phyloP scores from a whole-genome alignment of 345 rosid genomes.

The Brassica cretica region DNA sequence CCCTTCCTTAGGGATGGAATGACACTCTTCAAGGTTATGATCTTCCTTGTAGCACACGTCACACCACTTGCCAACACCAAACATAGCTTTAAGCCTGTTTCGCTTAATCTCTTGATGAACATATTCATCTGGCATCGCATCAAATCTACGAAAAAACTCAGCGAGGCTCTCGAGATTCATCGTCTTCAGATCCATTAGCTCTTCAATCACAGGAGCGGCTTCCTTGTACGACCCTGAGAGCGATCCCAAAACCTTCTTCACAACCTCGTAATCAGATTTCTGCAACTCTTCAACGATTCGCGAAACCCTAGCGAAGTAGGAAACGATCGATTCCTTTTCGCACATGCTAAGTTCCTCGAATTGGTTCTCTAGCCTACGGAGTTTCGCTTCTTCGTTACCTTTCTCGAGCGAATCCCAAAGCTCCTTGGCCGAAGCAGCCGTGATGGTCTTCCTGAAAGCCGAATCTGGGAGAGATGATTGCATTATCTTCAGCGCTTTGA shows the following conservation, averaged over 20 bases:
- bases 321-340: constrained; percentile 8
- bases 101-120: neutral
- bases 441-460: constrained; percentile 2
- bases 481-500: constrained; percentile 17
- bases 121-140: neutral
- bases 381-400: constrained; percentile 13
- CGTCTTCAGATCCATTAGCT: constrained; percentile 6
- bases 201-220: neutral
- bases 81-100: neutral
- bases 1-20: neutral
- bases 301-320: constrained; percentile 8
- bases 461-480: constrained; percentile 19
- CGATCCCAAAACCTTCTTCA: constrained; percentile 8
- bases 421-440: constrained; percentile 17
- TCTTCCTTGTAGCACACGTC: neutral
- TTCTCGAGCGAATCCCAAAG: constrained; percentile 23
- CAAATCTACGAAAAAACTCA: neutral
- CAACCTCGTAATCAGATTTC: constrained; percentile 14
- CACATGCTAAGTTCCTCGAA: constrained; percentile 6
- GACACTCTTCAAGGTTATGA: neutral
- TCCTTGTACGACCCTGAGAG: neutral
- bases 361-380: constrained; percentile 22
- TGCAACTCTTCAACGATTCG: constrained; percentile 13
- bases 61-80: neutral
- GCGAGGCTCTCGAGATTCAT: constrained; percentile 6